Base-by-base conservation (phyloP, 768 basidiomycete species). In the Hygrophoropsis aurantiaca region DNA sequence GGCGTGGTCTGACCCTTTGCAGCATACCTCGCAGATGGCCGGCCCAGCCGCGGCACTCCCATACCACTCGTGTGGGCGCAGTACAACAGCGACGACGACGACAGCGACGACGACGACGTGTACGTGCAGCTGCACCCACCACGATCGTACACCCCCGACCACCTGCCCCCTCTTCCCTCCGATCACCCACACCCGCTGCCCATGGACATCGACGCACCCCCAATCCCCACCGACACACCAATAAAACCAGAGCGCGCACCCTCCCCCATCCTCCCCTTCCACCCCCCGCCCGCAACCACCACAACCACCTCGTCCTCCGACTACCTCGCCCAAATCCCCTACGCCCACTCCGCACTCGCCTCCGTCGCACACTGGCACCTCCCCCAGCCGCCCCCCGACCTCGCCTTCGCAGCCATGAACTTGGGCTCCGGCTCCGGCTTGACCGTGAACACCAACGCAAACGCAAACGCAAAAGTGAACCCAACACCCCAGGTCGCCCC, bases 291-390 rank as follows among this genome's bases (percentile, higher is more conserved):
- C 27, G 7, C 6, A 13, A 30, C 27, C 27, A 64, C 74, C 2
- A 60, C 66, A 4, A 66, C 74, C 11, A 55, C 68, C 10, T 60
- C 66, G 2, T 75, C 83, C 2, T 82, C 87, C 3, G 85, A 90
- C 61, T 86, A 87, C 49, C 70, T 83, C 20, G 77, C 84, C 10
- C 80, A 81, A 57, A 78, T 90, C 1, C 85, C 88, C 4, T 91
- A 91, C 57, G 77, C 76, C 2, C 80, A 85, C 54, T 91, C 89
- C 0, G 74, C 84, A 3, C 78, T 91, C 19, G 76, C 85, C 4
- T 69, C 74, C 6, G 71, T 78, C 6, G 75, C 85, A 15, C 77
- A 85, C 57, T 84, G 85, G 81, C 87, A 90, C 60, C 70, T 90
- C 0, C 87, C 84, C 2, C 59, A 60, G 3, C 62, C 73, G 6